phyloP scores from a whole-genome alignment of 1,284 basidiomycete species.

The Austroboletus novae-zelandiae region DNA sequence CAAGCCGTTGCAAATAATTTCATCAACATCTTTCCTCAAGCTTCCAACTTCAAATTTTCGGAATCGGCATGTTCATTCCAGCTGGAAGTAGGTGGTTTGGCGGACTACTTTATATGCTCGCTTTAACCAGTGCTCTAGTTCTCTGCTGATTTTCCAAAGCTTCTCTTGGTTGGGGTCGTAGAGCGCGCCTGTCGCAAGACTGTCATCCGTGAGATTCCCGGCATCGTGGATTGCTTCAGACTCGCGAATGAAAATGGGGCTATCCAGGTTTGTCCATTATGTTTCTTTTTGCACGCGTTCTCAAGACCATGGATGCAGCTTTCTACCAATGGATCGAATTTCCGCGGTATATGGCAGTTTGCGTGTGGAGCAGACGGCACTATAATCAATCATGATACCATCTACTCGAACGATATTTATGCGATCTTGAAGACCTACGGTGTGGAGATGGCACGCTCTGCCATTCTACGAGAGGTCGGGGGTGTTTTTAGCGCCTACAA shows the following conservation, averaged over 20 bases:
- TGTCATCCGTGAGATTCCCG: slow-evolving; percentile 84
- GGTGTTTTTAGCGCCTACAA: slow-evolving; percentile 97
- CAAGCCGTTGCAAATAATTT: slow-evolving; percentile 50
- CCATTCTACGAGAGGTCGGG: slow-evolving; percentile 89
- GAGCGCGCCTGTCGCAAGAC: slow-evolving; percentile 83
- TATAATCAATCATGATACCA: slow-evolving; percentile 80
- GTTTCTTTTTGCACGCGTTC: neutral
- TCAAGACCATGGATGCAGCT: slow-evolving; percentile 43
- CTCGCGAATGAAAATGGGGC: slow-evolving; percentile 46
- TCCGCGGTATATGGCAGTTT: slow-evolving; percentile 89
- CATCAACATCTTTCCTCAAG: slow-evolving; percentile 51
- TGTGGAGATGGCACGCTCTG: slow-evolving; percentile 94
- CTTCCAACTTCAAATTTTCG: slow-evolving; percentile 76
- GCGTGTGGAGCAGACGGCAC: slow-evolving; percentile 59
- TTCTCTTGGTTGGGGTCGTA: slow-evolving; percentile 88
- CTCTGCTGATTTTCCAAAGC: slow-evolving; percentile 75
- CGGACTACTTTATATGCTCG: neutral
- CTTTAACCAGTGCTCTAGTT: slow-evolving; percentile 44
- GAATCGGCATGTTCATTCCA: slow-evolving; percentile 74
- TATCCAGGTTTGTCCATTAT: slow-evolving; percentile 46
- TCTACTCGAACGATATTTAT: slow-evolving; percentile 96
- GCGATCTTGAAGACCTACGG: slow-evolving; percentile 92
- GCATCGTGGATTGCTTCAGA: slow-evolving; percentile 82
- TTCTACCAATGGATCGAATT: slow-evolving; percentile 89
- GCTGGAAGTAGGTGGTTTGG: slow-evolving; percentile 62